Evolutionary conservation across 495 filamentous ascomycete species (phyloP), one percentile per base, ranked within the genome.

Genomic region (Lasiosphaeria miniovina): DNA sequence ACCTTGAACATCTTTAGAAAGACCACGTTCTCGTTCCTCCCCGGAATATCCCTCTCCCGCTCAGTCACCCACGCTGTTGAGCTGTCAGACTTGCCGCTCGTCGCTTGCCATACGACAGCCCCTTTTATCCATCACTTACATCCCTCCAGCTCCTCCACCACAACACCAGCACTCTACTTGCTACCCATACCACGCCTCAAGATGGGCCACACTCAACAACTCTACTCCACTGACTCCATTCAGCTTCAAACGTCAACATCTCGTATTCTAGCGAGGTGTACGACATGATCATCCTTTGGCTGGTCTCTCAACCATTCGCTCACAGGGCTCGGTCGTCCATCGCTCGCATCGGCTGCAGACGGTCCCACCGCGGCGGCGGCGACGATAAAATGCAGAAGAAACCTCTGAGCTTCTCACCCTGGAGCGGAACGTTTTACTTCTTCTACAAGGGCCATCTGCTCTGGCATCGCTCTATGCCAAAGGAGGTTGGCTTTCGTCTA

Each of bases 241-340:
- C 31, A 74, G 65, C 57, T 57, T 66, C 54, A 12, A 72, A 48
- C 58, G 61, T 72, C 54, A 48, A 70, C 61, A 24, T 72, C 55
- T 68, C 46, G 54, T 63, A 65, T 64, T 68, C 68, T 48, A 54
- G 69, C 48, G 57, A 70, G 63, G 65, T 54, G 55, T 70, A 70
- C 58, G 57, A 72, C 35, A 72, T 72, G 52, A 56, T 70, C 51
- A 59, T 63, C 51, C 45, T 58, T 52, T 72, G 34, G 67, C 59
- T 65, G 58, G 38, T 57, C 56, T 24, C 64, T 49, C 51, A 68
- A 61, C 61, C 55, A 51, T 72, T 72, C 60, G 53, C 66, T 56
- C 9, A 61, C 17, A 65, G 61, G 46, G 51, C 59, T 51, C 46
- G 63, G 51, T 67, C 55, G 45, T 63, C 67, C 32, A 55, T 70